These are phyloP conservation scores for Teunomyces panamensis DNA, from an alignment of 805 yeast species.

Conservation along the genomic window DNA sequence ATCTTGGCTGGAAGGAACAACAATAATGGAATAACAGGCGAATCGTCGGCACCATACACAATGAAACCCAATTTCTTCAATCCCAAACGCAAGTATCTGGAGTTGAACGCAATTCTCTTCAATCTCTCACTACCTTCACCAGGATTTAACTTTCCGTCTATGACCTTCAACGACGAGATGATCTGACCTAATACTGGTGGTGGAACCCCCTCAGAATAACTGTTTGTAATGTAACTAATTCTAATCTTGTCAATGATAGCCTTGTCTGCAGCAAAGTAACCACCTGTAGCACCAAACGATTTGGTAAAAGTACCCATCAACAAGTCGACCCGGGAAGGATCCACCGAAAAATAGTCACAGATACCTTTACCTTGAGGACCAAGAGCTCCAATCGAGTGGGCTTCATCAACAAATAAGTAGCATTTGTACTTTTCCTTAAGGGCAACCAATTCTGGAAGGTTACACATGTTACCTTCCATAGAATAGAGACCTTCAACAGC, in stretches of 20 bases:
- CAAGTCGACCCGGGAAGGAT: conserved; percentile 74
- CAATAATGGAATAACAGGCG: conserved; percentile 91
- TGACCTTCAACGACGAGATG: conserved; percentile 70
- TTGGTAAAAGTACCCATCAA: conserved; percentile 98
- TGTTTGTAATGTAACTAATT: conserved; percentile 66
- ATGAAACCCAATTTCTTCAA: conserved; percentile 90
- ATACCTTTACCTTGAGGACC: conserved; percentile 94
- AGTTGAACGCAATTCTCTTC: conserved; percentile 91
- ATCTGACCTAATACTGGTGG: conserved; percentile 92
- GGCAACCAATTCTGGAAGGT: conserved; percentile 71
- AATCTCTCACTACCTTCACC: conserved; percentile 92
- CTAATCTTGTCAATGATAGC: conserved; percentile 71
- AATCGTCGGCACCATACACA: conserved; percentile 91
- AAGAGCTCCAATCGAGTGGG: conserved; percentile 98
- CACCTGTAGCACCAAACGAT: conserved; percentile 98
- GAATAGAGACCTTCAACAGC: conserved; percentile 92
- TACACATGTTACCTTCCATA: conserved; percentile 88
- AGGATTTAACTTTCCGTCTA: conserved; percentile 79
- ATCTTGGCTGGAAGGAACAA: conserved; percentile 89
- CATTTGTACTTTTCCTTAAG: conserved; percentile 83
- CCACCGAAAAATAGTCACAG: conserved; percentile 85
- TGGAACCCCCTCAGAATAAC: conserved; percentile 82
- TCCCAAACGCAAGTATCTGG: conserved; percentile 88
- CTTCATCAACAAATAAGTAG: conserved; percentile 91
- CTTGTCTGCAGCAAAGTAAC: conserved; percentile 82